Evolutionary conservation across 495 filamentous ascomycete species (phyloP), one percentile per base, ranked within the genome.

Genomic region (Lasiosphaeria miniovina): DNA sequence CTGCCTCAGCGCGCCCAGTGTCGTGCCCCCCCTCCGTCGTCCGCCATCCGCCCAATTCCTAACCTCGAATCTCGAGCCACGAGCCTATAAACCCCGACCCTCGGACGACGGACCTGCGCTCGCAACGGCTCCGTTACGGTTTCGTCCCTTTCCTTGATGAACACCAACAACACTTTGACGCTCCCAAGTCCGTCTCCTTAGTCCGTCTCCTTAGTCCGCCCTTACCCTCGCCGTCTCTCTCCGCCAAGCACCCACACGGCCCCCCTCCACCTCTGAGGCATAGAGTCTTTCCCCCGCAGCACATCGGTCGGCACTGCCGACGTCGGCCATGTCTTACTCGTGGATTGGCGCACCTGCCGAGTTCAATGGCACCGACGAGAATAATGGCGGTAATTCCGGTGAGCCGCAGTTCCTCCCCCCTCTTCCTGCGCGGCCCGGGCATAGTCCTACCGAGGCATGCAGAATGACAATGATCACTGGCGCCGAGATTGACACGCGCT

Each of bases 311-410:
- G 38, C 36, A 31, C 36, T 17, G 53, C 41, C 55, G n/a, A 24
- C 49, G 55, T 56, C 55, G 64, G 68, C 59, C 63, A 82, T 88
- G 85, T 91, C 89, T 54, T 93, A 95, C 79, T 83, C 90, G 69
- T 92, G 90, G 88, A 77, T 88, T 54, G 91, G 92, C 54, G 76
- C 90, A 36, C 91, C 92, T 11, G 72, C 86, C 40, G 67, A 74
- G 55, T 96, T 90, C 79, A 88, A 88, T 71, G 84, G 89, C 67
- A 92, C 91, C 43, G 84, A 89, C 63, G 50, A 73, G n/a, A 74
- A 80, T 43, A 74, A 81, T 55, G 92, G 92, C 58, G 92, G 92
- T 65, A 78, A 96, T 79, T 90, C 91, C 51, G 80, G 92, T 96
- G 86, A 67, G 90, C 43, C 43, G 12, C 43, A 11, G 43, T n/a